Percentiles rank a stretch among this genome's conserved stretches.
Evolutionary conservation across 768 basidiomycete species (phyloP).

Genomic region (Royoungia palumana): DNA sequence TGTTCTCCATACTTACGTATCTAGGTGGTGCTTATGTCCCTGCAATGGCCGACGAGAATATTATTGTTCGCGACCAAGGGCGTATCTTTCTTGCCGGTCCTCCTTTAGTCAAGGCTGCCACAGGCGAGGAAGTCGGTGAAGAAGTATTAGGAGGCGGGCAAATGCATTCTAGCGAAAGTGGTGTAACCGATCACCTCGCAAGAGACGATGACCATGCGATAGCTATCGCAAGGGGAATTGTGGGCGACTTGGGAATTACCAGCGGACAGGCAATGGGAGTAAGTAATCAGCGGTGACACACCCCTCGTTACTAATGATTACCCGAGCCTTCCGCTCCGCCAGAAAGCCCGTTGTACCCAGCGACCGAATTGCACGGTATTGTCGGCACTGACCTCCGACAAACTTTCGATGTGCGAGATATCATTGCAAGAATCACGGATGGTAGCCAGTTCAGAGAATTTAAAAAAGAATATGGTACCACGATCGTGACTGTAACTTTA

Average conservation of each 20-base stretch:
- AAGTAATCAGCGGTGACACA: constrained; percentile 30
- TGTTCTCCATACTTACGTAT: constrained; percentile 4
- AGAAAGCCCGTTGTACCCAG: constrained; percentile 75
- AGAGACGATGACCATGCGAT: constrained; percentile 84
- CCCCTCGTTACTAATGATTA: constrained; percentile 7
- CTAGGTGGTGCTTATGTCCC: constrained; percentile 89
- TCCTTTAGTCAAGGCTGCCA: constrained; percentile 91
- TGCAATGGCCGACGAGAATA: constrained; percentile 94
- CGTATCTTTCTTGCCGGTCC: constrained; percentile 94
- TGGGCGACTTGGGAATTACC: constrained; percentile 73
- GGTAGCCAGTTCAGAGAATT: constrained; percentile 92
- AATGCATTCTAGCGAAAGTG: constrained; percentile 91
- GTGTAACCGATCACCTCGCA: constrained; percentile 87
- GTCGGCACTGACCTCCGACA: constrained; percentile 88
- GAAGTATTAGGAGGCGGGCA: constrained; percentile 87
- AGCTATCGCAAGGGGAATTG: constrained; percentile 68
- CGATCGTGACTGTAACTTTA: constrained; percentile 74
- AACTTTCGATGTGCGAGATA: constrained; percentile 90
- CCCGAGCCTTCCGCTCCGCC: constrained; percentile 54
- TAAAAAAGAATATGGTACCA: constrained; percentile 92
- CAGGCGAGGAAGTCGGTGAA: constrained; percentile 89
- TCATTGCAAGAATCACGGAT: constrained; percentile 88
- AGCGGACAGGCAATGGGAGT: constrained; percentile 51
- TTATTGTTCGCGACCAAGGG: constrained; percentile 88
- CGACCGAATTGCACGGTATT: constrained; percentile 83